Evolutionary conservation across 164 flowering plant species (phyloP), one percentile per base, ranked within the genome.

Genomic region (Vitis rotundifolia): DNA sequence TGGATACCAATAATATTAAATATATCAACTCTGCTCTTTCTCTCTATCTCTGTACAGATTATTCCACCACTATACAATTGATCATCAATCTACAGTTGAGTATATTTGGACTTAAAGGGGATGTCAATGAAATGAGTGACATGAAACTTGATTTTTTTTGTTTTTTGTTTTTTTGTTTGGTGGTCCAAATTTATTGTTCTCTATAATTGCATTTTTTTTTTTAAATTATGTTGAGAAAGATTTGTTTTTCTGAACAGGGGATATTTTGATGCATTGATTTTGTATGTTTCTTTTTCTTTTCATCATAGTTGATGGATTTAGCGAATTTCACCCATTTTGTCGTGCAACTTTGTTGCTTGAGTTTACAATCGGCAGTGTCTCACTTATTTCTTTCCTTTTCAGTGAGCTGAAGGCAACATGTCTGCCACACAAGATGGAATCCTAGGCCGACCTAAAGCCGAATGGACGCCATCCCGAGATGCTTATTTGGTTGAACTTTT

Each of bases 401-500:
- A 44, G 31, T 55, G 54, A 48, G 51, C 50, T 15, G 28, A 71
- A 71, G 22, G 26, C 37, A 59, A 26, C 11, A 75, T 69, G 65
- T 66, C 73, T 18, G 58, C 58, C 8, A 18, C 65, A 31, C 78
- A 70, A 18, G 73, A 66, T 52, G 68, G 68, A 51, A 18, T 58
- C 44, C 58, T 53, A 55, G 63, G 67, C 9, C 57, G 71, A 57
- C 26, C 68, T 3, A 75, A 75, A 57, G 78, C 78, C 37, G 67
- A 70, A 67, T 71, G 73, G 79, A 71, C 72, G 37, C 72, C 75
- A 26, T 52, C 79, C 8, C 72, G 75, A 16, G 75, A 71, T 68
- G 69, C 73, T 31, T 71, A 58, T 29, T 54, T 76, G 61, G 66
- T 76, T 68, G 79, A 71, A 67, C 69, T 76, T 67, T 64, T 76